These are phyloP conservation scores for Blastobotrys americana DNA, from an alignment of 805 yeast genomes.

Conservation along the genomic window DNA sequence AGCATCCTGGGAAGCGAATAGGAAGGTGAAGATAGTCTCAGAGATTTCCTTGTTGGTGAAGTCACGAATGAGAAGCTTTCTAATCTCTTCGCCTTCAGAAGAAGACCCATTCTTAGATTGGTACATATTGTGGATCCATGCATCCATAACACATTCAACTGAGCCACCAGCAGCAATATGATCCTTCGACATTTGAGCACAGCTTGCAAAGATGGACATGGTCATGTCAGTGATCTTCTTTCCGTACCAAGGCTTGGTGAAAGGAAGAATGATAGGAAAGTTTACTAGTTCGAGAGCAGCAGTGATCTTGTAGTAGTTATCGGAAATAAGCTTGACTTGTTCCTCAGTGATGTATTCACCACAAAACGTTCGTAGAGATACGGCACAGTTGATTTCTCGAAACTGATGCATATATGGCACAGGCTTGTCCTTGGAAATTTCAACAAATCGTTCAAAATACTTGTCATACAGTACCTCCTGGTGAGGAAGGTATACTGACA, in stretches of 20 bases:
- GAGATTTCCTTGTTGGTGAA: slow-evolving; percentile 88
- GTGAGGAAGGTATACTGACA: slow-evolving; percentile 75
- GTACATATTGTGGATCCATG: slow-evolving; percentile 84
- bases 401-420: slow-evolving; percentile 82
- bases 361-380: slow-evolving; percentile 88
- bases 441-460: slow-evolving; percentile 60
- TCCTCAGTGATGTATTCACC: slow-evolving; percentile 91
- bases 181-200: slow-evolving; percentile 83
- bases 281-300: slow-evolving; percentile 96
- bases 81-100: slow-evolving; percentile 39
- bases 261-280: slow-evolving; percentile 94
- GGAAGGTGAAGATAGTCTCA: slow-evolving; percentile 91
- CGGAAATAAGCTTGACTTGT: slow-evolving; percentile 82
- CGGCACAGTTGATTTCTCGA: slow-evolving; percentile 93
- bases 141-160: slow-evolving; percentile 88
- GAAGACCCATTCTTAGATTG: slow-evolving; percentile 47
- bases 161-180: slow-evolving; percentile 70
- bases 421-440: slow-evolving; percentile 55
- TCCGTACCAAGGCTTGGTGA: slow-evolving; percentile 97
- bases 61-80: slow-evolving; percentile 63
- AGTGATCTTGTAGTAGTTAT: slow-evolving; percentile 84
- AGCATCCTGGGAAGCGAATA: slow-evolving; percentile 98
- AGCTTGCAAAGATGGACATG: slow-evolving; percentile 80
- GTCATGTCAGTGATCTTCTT: slow-evolving; percentile 87
- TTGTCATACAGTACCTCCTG: slow-evolving; percentile 79